These are phyloP conservation scores for Boletellus ananas DNA, from an alignment of 768 basidiomycete genomes.

Conservation along the genomic window DNA sequence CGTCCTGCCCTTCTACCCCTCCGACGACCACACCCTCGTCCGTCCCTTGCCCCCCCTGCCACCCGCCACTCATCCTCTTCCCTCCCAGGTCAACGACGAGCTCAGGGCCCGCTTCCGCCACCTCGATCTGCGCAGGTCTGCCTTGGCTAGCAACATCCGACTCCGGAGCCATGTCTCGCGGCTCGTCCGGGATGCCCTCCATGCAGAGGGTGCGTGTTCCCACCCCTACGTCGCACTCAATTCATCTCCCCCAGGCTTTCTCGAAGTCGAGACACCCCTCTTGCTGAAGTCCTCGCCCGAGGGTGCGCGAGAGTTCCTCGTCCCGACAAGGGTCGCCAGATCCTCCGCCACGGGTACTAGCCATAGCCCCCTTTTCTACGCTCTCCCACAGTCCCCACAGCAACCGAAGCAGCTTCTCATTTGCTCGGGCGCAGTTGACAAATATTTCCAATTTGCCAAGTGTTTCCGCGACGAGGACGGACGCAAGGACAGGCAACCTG, in stretches of 20 bases:
- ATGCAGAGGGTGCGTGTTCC: slow-evolving; percentile 58
- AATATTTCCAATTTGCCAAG: slow-evolving; percentile 88
- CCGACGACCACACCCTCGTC: slow-evolving; percentile 71
- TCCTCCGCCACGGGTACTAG: slow-evolving; percentile 29
- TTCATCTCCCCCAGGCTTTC: slow-evolving; percentile 57
- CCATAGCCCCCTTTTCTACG: slow-evolving; percentile 61
- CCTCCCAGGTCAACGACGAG: slow-evolving; percentile 74
- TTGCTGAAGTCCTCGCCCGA: slow-evolving; percentile 90
- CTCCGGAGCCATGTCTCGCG: slow-evolving; percentile 81
- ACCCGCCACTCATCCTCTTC: not conserved
- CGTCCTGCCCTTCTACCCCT: slow-evolving; percentile 81
- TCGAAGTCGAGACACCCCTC: slow-evolving; percentile 91
- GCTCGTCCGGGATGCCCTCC: slow-evolving; percentile 65
- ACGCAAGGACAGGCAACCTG: slow-evolving; percentile 91
- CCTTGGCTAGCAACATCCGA: slow-evolving; percentile 73
- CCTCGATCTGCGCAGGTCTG: slow-evolving; percentile 80
- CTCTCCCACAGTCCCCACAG: slow-evolving; percentile 91
- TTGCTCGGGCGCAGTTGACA: slow-evolving; percentile 83
- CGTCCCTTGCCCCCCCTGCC: slow-evolving; percentile 25
- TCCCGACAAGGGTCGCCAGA: slow-evolving; percentile 62
- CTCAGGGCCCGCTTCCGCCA: slow-evolving; percentile 81
- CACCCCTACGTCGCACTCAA: slow-evolving; percentile 4
- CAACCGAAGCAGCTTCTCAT: slow-evolving; percentile 94
- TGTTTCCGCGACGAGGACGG: slow-evolving; percentile 98
- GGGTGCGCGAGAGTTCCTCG: slow-evolving; percentile 91